These are phyloP conservation scores for Phalaenopsis hybrid DNA, from an alignment of 116 monocot species.

Conservation along the genomic window DNA sequence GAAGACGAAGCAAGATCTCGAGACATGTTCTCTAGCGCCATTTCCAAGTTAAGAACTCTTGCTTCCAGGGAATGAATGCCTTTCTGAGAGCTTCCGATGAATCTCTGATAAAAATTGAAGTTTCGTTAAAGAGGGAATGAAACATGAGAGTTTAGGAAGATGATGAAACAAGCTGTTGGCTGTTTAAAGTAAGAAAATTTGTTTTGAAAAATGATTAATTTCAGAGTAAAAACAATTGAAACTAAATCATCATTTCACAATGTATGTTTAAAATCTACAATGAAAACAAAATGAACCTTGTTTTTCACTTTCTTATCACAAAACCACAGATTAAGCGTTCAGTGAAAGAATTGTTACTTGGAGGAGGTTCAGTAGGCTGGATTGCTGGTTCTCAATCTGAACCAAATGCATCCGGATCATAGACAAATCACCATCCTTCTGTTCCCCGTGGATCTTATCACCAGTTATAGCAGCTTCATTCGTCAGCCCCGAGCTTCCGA, in stretches of 20 bases:
- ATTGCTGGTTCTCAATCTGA: constrained; percentile 95
- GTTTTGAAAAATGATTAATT: too few species aligned
- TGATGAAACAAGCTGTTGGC: too few species aligned
- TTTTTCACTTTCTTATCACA: too few species aligned
- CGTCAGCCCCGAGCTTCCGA: constrained; percentile 19
- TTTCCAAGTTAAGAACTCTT: constrained; percentile 80
- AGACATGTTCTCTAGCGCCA: constrained; percentile 74
- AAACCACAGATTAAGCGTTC: not conserved
- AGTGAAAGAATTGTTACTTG: constrained; percentile 44
- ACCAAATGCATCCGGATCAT: constrained; percentile 76
- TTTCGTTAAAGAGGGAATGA: not conserved
- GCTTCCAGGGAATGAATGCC: constrained; percentile 79
- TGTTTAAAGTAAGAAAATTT: too few species aligned
- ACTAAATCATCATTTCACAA: not conserved
- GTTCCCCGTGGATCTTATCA: constrained; percentile 27
- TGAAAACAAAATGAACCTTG: too few species aligned
- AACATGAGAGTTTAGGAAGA: too few species aligned
- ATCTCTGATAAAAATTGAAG: constrained; percentile 40
- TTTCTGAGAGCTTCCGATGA: constrained; percentile 88
- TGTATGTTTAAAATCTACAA: not conserved
- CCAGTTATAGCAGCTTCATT: constrained; percentile 5
- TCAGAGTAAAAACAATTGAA: not conserved
- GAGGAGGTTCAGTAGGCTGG: constrained; percentile 69
- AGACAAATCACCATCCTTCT: constrained; percentile 61
- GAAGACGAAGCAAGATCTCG: constrained; percentile 47